Percentiles rank a stretch among this genome's conserved stretches.
Evolutionary conservation across 352 stramenopile species (phyloP).

Genomic region (Phytophthora rubi): DNA sequence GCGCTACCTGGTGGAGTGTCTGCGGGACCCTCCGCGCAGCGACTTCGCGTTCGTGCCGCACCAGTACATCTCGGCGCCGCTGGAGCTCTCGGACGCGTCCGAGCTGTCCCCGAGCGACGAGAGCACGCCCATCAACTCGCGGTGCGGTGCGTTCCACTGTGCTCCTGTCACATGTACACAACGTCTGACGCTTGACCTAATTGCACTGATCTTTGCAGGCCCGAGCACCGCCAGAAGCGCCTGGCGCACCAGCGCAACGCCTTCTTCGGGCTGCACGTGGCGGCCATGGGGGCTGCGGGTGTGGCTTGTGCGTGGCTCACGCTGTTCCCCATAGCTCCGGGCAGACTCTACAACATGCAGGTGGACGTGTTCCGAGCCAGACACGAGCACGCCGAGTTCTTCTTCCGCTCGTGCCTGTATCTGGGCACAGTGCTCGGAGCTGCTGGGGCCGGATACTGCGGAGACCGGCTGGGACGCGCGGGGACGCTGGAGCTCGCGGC

Average conservation of each 20-base stretch:
- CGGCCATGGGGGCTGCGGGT: conserved; percentile 50
- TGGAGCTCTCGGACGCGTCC: conserved; percentile 40
- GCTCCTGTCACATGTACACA: conserved; percentile 13
- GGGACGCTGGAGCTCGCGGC: conserved; percentile 76
- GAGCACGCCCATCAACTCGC: conserved; percentile 72
- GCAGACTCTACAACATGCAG: conserved; percentile 84
- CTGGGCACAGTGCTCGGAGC: conserved; percentile 72
- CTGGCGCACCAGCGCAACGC: conserved; percentile 45
- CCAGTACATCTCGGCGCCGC: conserved; percentile 71
- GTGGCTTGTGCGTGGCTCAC: conserved; percentile 61
- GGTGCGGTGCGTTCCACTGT: conserved; percentile 17
- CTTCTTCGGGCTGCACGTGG: conserved; percentile 71
- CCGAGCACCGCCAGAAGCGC: conserved; percentile 38
- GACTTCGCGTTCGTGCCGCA: conserved; percentile 87
- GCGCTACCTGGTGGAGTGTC: conserved; percentile 68
- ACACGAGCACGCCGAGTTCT: conserved; percentile 75
- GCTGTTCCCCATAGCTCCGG: conserved; percentile 77
- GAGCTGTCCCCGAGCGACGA: conserved; percentile 58
- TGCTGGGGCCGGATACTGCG: conserved; percentile 58
- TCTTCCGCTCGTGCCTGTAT: conserved; percentile 68
- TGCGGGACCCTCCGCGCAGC: conserved; percentile 71
- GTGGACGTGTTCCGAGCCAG: conserved; percentile 81
- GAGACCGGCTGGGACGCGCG: conserved; percentile 67
- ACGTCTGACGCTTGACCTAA: too few relatives aligned
- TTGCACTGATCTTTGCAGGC: conserved; percentile 15